Evolutionary conservation across 306 rosid genomes (phyloP), one percentile per base, ranked within the genome.

Genomic region (Acacia confusa): DNA sequence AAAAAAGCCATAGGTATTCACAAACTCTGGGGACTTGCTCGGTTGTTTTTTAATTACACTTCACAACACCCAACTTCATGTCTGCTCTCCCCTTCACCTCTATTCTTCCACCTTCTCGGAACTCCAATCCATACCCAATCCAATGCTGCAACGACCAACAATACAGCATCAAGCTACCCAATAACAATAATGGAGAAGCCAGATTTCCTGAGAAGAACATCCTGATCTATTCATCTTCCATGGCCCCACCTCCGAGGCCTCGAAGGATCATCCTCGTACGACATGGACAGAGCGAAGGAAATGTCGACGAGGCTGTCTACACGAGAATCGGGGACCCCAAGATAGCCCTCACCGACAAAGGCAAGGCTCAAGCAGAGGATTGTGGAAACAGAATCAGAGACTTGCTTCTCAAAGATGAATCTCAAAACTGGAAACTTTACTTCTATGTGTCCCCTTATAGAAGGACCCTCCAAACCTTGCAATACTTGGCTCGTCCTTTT

Each of bases 261-360:
- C 89, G 90, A 58, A 89, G 98, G 73, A 94, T 94, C 79, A 91
- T 94, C 78, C 87, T 94, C 27, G 97, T 94, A 3, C 86, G 98
- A 41, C 98, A 94, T 14, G 98, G 98, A 40, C 87, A 94, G 85
- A 91, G 94, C 27, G 89, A 91, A 81, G 97, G 98, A 0, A 94
- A 94, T 82, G 86, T 94, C 5, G 97, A 94, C 38, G 97, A 92
- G 84, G 80, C 79, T 27, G 84, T 70, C 10, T 94, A 92, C 80
- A 86, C 98, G 0, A 83, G 94, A 25, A 74, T 89, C 3, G 91
- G 97, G 1, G 98, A 94, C 63, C 98, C 97, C 0, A 92, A 89
- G 77, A 94, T 94, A 41, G 76, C 83, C 1, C 88, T 94, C 15
- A 94, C 97, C 0, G 74, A 80, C 7, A 88, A 38, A 78, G 98